Percentiles rank a stretch among this genome's conserved stretches.
These are phyloP conservation scores for Tuber indicum DNA, from an alignment of 495 filamentous ascomycete genomes.

Conservation along the genomic window DNA sequence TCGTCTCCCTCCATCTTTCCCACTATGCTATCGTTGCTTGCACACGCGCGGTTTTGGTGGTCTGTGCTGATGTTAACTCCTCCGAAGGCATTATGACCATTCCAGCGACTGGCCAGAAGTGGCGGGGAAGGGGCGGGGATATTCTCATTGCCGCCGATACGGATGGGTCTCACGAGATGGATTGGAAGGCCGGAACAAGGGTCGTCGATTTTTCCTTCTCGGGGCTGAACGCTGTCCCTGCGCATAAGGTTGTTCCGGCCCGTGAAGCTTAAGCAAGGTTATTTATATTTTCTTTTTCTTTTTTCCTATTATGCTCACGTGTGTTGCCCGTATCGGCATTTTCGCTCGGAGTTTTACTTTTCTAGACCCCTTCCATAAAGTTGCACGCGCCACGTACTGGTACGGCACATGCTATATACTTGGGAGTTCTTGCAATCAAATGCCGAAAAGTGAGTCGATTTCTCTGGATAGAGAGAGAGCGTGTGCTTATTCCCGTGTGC, in stretches of 20 bases:
- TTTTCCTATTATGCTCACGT: background rate
- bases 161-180: slow-evolving; percentile 1
- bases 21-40: background rate
- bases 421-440: background rate
- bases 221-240: background rate
- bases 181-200: background rate
- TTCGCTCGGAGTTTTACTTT: background rate
- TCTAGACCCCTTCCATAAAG: background rate
- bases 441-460: background rate
- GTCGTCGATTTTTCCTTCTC: background rate
- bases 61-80: background rate
- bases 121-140: slow-evolving; percentile 1
- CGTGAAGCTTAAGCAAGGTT: background rate
- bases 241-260: background rate
- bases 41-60: background rate
- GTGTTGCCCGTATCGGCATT: background rate
- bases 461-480: background rate
- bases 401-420: background rate
- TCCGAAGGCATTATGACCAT: background rate
- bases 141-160: background rate
- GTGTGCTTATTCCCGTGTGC: background rate
- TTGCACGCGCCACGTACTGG: background rate
- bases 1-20: background rate
- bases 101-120: background rate
- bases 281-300: background rate